Conservation (phyloP, 768 basidiomycete genomes). For the Leccinum subtestaceum region DNA sequence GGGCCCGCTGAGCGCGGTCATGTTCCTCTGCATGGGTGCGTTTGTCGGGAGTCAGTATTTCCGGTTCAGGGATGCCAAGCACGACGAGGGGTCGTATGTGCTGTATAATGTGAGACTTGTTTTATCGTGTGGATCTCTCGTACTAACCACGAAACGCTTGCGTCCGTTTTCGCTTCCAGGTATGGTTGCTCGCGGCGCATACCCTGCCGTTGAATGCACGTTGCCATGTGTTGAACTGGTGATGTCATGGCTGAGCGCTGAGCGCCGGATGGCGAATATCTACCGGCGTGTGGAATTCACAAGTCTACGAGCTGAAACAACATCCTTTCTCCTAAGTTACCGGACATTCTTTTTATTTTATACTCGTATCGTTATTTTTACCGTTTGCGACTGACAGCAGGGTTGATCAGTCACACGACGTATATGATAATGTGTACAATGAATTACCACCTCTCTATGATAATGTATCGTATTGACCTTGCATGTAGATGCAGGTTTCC, state of each 20-base stretch:
- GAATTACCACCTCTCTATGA: not conserved
- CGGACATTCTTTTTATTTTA: not conserved
- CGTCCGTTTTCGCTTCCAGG: not conserved
- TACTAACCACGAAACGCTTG: not conserved
- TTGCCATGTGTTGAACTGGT: constrained; percentile 5
- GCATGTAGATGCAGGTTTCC: not conserved
- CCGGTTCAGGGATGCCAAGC: constrained; percentile 6
- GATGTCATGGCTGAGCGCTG: not conserved
- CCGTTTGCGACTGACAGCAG: not conserved
- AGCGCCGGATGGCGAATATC: not conserved
- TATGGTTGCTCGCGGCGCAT: constrained; percentile 10
- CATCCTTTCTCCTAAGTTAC: not conserved
- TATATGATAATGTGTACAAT: not conserved
- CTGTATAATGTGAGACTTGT: constrained; percentile 16
- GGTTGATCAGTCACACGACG: not conserved
- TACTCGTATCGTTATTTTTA: not conserved
- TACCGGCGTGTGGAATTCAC: not conserved
- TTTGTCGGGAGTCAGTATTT: constrained; percentile 19
- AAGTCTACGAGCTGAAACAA: not conserved
- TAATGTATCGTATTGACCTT: not conserved
- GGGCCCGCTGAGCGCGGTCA: constrained; percentile 6
- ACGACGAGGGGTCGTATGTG: constrained; percentile 10
- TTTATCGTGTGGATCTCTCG: not conserved
- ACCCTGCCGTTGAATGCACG: constrained; percentile 9
- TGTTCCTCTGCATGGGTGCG: constrained; percentile 8